These are phyloP conservation scores for Vicia villosa DNA, from an alignment of 306 rosid species.

Conservation along the genomic window DNA sequence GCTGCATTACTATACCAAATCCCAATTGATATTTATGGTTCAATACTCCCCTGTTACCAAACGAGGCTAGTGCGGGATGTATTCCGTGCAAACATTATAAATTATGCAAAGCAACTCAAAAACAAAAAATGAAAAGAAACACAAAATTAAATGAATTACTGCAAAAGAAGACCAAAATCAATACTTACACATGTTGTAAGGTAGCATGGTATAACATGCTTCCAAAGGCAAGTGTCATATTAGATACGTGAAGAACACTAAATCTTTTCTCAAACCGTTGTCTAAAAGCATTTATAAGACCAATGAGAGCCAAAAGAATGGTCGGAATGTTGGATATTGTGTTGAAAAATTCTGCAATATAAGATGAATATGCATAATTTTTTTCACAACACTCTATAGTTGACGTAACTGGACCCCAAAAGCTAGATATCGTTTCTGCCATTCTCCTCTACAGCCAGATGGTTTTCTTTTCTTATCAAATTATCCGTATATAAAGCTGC, in stretches of 20 bases:
- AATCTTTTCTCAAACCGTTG: constrained; percentile 97
- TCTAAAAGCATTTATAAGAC: constrained; percentile 76
- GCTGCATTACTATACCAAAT: too few relatives aligned
- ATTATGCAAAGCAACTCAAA: too few relatives aligned
- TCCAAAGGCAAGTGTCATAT: constrained; percentile 86
- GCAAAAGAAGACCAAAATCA: constrained; percentile 19
- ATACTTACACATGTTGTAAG: constrained; percentile 75
- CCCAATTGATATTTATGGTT: too few relatives aligned
- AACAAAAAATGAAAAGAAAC: too few relatives aligned
- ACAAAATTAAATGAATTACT: constrained; percentile 10
- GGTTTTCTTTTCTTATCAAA: constrained; percentile 21
- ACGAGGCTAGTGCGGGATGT: too few relatives aligned
- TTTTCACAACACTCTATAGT: constrained; percentile 81
- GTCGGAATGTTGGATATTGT: constrained; percentile 80
- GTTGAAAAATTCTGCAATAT: constrained; percentile 89
- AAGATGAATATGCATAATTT: constrained; percentile 74
- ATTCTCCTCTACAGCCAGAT: constrained; percentile 45
- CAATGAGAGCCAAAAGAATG: constrained; percentile 84
- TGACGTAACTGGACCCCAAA: constrained; percentile 96
- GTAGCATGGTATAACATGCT: constrained; percentile 94
- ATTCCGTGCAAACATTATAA: too few relatives aligned
- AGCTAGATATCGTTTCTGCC: constrained; percentile 70
- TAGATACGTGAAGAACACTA: constrained; percentile 84
- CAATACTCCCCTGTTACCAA: too few relatives aligned
- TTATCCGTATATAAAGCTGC: constrained; percentile 33